Conservation (phyloP, 148 eudicot genomes). For the Selenicereus undatus region DNA sequence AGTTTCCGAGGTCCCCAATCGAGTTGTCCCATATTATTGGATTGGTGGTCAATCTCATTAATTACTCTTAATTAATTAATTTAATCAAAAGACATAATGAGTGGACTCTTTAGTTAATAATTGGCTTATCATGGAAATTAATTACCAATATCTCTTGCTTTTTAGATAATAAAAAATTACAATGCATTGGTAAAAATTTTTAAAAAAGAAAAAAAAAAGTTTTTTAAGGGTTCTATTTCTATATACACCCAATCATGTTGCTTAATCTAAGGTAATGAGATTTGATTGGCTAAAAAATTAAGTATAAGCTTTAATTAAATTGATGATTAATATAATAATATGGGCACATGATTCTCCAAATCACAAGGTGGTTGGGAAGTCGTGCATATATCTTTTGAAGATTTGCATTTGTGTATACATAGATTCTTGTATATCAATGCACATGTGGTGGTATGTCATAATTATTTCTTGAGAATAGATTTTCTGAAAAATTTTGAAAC, state of each 20-base stretch:
- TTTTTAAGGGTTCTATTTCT: neutral
- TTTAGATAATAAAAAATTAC: neutral
- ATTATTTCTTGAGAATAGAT: neutral
- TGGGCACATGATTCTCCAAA: constrained; percentile 28
- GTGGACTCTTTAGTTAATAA: constrained; percentile 4
- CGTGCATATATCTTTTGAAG: constrained; percentile 17
- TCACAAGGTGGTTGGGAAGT: constrained; percentile 33
- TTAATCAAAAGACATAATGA: constrained; percentile 3
- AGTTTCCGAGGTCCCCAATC: constrained; percentile 30
- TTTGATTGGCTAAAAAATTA: constrained; percentile 10
- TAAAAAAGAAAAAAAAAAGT: neutral
- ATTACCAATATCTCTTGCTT: neutral
- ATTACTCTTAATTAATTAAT: neutral
- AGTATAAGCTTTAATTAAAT: neutral
- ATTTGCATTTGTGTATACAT: constrained; percentile 26
- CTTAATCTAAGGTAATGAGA: constrained; percentile 3
- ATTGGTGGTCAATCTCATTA: constrained; percentile 17
- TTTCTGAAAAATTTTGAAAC: neutral
- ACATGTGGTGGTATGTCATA: constrained; percentile 15
- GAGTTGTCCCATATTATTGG: constrained; percentile 23
- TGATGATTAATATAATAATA: neutral
- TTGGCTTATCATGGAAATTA: constrained; percentile 9
- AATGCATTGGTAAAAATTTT: neutral
- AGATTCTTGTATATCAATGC: constrained; percentile 22
- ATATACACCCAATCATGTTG: constrained; percentile 25